These are phyloP conservation scores for Globisporangium mamillatum DNA, from an alignment of 352 stramenopile genomes.

Conservation along the genomic window DNA sequence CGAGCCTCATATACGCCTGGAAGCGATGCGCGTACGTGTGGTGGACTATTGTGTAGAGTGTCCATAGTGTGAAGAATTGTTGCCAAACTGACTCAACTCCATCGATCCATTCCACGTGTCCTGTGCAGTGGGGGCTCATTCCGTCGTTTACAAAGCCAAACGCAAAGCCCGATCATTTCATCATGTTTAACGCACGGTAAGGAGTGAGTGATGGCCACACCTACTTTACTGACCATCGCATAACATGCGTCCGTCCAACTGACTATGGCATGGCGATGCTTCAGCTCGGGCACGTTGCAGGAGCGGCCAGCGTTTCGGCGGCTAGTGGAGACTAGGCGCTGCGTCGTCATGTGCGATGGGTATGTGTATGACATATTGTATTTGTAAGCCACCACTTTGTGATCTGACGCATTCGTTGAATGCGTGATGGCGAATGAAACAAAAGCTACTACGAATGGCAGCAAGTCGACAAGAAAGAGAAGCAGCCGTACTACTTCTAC, in stretches of 20 bases:
- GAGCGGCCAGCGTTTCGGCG: slow-evolving; percentile 74
- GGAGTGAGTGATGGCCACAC: background rate
- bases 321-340: slow-evolving; percentile 70
- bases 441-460: slow-evolving; percentile 90
- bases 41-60: too few species aligned
- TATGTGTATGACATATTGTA: slow-evolving; percentile 12
- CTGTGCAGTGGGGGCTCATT: slow-evolving; percentile 68
- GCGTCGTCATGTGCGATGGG: slow-evolving; percentile 84
- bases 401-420: background rate
- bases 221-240: background rate
- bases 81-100: background rate
- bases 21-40: slow-evolving; percentile 61
- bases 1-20: slow-evolving; percentile 27
- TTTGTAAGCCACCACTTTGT: background rate
- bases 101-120: background rate
- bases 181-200: slow-evolving; percentile 87
- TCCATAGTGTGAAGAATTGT: background rate
- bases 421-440: background rate
- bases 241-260: too few species aligned
- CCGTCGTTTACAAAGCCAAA: slow-evolving; percentile 80
- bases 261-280: too few species aligned
- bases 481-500: slow-evolving; percentile 90
- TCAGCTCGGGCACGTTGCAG: slow-evolving; percentile 64
- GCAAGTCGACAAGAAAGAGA: slow-evolving; percentile 80
- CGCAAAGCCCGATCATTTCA: slow-evolving; percentile 75